Conservation (phyloP, 495 filamentous ascomycete species). For the Xylaria sp. region DNA sequence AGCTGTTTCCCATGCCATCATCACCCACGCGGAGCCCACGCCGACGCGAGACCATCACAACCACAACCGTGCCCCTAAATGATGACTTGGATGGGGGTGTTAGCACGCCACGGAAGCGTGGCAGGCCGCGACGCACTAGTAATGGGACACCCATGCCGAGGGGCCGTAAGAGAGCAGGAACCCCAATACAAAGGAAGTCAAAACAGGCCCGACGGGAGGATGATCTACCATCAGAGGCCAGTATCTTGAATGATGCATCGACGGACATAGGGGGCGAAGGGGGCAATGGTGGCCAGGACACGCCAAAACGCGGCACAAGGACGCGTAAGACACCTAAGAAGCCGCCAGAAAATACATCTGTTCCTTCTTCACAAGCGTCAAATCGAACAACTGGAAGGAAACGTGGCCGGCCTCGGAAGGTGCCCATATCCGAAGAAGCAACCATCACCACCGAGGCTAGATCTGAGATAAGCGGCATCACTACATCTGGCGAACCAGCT, state of each 20-base stretch:
- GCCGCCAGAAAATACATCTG: slow-evolving; percentile 15
- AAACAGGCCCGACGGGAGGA: slow-evolving; percentile 33
- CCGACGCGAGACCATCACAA: slow-evolving; percentile 35
- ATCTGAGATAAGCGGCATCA: neutral
- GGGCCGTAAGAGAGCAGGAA: slow-evolving; percentile 52
- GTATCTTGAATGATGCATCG: slow-evolving; percentile 25
- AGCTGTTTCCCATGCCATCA: slow-evolving; percentile 49
- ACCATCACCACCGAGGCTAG: slow-evolving; percentile 26
- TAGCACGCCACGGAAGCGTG: slow-evolving; percentile 49
- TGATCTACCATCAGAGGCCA: slow-evolving; percentile 35
- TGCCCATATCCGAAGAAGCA: slow-evolving; percentile 36
- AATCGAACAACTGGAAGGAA: slow-evolving; percentile 34
- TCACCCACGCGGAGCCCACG: slow-evolving; percentile 41
- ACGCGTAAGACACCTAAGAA: slow-evolving; percentile 38
- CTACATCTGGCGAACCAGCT: neutral
- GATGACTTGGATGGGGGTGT: slow-evolving; percentile 53
- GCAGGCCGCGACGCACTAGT: slow-evolving; percentile 46
- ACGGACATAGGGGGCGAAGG: slow-evolving; percentile 12
- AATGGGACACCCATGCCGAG: slow-evolving; percentile 48
- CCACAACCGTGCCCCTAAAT: slow-evolving; percentile 57
- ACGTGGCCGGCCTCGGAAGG: slow-evolving; percentile 41
- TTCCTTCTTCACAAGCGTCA: slow-evolving; percentile 38
- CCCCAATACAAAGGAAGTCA: slow-evolving; percentile 41
- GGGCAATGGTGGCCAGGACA: slow-evolving; percentile 26
- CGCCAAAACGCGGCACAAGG: slow-evolving; percentile 43